Conservation (phyloP, 805 yeast genomes). For the Nadsonia fulvescens region DNA sequence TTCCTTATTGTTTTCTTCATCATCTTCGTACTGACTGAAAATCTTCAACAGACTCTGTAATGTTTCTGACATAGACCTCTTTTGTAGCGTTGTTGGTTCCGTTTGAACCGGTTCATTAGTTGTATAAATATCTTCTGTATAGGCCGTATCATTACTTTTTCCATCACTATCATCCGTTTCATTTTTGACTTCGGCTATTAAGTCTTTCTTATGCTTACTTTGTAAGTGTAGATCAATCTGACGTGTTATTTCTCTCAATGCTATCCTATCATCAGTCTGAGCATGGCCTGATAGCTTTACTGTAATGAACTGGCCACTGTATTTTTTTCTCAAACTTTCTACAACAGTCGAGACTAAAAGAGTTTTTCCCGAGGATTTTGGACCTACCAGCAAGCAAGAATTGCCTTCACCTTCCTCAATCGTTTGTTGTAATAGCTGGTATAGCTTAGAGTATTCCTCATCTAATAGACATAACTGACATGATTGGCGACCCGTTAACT, state of each 20-base stretch:
- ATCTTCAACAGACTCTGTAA: constrained; percentile 13
- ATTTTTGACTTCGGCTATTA: constrained; percentile 11
- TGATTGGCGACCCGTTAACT: constrained; percentile 13
- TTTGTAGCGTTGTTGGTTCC: too few species aligned
- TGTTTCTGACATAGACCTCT: constrained; percentile 15
- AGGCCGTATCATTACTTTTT: constrained; percentile 11
- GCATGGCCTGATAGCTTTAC: constrained; percentile 52
- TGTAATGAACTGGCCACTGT: constrained; percentile 33
- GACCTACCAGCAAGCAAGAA: constrained; percentile 66
- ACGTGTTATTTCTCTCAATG: constrained; percentile 70
- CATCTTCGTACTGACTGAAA: constrained; percentile 13
- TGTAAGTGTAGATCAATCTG: constrained; percentile 44
- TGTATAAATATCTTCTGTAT: not conserved
- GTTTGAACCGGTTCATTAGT: constrained; percentile 10
- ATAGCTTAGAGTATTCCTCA: constrained; percentile 29
- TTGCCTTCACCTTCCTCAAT: constrained; percentile 57
- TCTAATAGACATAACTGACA: constrained; percentile 21
- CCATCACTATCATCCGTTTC: constrained; percentile 11
- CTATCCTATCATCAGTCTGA: constrained; percentile 59
- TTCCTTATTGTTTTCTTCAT: constrained; percentile 7
- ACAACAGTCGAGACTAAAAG: constrained; percentile 42
- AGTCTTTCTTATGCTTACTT: too few species aligned
- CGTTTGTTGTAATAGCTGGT: constrained; percentile 42
- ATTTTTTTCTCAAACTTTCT: constrained; percentile 22
- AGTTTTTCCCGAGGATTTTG: constrained; percentile 63